A percentile compares a stretch with the other conserved stretches of the same genome.
Conservation (phyloP, 306 rosid species). For the Sicyos edulis region DNA sequence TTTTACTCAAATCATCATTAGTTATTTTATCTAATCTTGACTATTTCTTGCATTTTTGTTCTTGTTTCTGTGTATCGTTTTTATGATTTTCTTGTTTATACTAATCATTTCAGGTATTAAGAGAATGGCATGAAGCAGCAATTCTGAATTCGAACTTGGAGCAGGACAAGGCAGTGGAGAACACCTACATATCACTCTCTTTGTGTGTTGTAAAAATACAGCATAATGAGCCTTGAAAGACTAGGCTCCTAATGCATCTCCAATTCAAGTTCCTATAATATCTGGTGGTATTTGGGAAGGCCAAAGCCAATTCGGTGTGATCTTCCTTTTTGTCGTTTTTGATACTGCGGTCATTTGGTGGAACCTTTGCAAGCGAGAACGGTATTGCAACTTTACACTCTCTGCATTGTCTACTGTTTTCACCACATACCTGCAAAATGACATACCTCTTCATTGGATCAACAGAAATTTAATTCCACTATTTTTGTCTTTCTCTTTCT, state of each 20-base stretch:
- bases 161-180: no score
- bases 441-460: no score
- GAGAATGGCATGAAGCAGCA: no score
- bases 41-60: no score
- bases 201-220: constrained; percentile 9
- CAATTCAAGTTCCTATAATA: neutral
- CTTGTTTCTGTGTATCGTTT: no score
- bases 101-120: no score
- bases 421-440: constrained; percentile 71
- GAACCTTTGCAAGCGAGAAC: constrained; percentile 83
- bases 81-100: no score
- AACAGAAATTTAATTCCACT: no score
- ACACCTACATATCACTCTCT: neutral
- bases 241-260: constrained; percentile 2
- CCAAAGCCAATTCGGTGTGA: constrained; percentile 68
- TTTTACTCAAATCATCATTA: no score
- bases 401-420: constrained; percentile 98
- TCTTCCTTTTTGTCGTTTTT: constrained; percentile 61
- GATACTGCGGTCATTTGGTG: constrained; percentile 46
- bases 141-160: no score
- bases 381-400: constrained; percentile 96
- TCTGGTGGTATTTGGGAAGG: neutral
- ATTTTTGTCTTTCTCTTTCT: no score
- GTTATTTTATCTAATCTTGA: no score
- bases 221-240: constrained; percentile 11